Base-by-base conservation (phyloP, 1,284 basidiomycete species). In the Apiotrichum porosum region DNA sequence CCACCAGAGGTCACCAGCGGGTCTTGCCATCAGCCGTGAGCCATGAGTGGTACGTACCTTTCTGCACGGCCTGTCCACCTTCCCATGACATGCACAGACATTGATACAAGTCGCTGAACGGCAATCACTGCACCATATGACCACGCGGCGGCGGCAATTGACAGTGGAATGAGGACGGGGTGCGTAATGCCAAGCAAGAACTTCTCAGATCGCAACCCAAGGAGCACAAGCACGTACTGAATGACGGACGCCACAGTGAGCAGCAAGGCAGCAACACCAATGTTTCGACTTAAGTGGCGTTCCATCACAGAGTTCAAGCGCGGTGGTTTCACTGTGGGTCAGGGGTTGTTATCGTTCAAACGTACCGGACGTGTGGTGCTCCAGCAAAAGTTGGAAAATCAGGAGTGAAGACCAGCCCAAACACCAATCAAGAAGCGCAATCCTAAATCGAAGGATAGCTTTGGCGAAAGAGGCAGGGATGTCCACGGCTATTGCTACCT, bases 401-500 rank as follows among this genome's bases (percentile, higher is more conserved):
- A 83, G 52, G 9, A 84, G 54, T 1, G 79, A 76, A 0, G 81
- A 78, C 46, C 87, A 76, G 1, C 83, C 88, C 2, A 84, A 69
- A 1, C 80, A 74, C 86, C 88, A 93, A 22, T 79, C 79, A 2
- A 84, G 68, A 0, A 84, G 61, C 1, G 82, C 82, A 26, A 81
- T 82, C 42, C 83, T 80, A 67, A 88, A 89, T n/a, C 90, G 77
- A 12, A 81, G 73, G 3, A 82, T 80, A 67, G 80, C 79, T 40
- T 87, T 78, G 5, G 86, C 86, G 9, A 85, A 51, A 2, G 82
- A 84, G n/a, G 79, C 76, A 65, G 76, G 75, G 80, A 81, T 83
- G 62, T 89, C 84, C 4, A 90, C 62, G 8, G 71, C 65, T 13
- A 92, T 61, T 0, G 61, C 54, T 2, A 90, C 54, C 2, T 68